These are phyloP conservation scores for Parathielavia hyrcaniae DNA, from an alignment of 495 filamentous ascomycete species.

Conservation along the genomic window DNA sequence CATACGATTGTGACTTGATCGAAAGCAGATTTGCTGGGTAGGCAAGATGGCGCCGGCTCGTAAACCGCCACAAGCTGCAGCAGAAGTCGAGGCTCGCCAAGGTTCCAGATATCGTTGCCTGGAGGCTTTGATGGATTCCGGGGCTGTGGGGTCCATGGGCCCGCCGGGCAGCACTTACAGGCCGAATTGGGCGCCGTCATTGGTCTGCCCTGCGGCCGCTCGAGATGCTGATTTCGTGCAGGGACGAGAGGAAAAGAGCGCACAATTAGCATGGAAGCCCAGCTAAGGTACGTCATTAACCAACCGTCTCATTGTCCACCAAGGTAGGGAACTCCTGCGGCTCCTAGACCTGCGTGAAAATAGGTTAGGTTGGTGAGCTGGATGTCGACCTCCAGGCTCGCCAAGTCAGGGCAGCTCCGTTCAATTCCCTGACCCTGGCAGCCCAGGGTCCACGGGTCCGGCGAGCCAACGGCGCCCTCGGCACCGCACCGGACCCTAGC, in stretches of 20 bases:
- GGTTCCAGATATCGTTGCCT: conserved; percentile 3
- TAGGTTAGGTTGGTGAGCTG: not conserved
- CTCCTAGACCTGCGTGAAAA: not conserved
- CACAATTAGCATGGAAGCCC: not conserved
- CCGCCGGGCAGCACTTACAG: not conserved
- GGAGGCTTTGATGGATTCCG: not conserved
- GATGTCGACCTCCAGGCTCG: not conserved
- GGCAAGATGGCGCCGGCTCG: too few relatives aligned
- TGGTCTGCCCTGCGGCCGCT: not conserved
- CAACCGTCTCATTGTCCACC: too few relatives aligned
- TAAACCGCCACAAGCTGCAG: too few relatives aligned
- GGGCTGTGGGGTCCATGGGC: conserved; percentile 7
- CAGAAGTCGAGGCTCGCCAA: too few relatives aligned
- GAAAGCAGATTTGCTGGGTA: too few relatives aligned
- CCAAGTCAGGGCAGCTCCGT: too few relatives aligned
- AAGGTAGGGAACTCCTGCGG: not conserved
- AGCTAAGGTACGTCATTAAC: too few relatives aligned
- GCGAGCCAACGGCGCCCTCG: conserved; percentile 10
- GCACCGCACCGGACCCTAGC: conserved; percentile 5
- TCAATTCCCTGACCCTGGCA: too few relatives aligned
- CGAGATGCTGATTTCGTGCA: too few relatives aligned
- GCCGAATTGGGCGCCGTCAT: not conserved
- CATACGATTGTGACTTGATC: too few relatives aligned
- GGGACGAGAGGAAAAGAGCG: too few relatives aligned
- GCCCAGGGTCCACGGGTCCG: not conserved